Conservation (phyloP, 2,329 filamentous ascomycete species). For the Stachybotrys elegans region DNA sequence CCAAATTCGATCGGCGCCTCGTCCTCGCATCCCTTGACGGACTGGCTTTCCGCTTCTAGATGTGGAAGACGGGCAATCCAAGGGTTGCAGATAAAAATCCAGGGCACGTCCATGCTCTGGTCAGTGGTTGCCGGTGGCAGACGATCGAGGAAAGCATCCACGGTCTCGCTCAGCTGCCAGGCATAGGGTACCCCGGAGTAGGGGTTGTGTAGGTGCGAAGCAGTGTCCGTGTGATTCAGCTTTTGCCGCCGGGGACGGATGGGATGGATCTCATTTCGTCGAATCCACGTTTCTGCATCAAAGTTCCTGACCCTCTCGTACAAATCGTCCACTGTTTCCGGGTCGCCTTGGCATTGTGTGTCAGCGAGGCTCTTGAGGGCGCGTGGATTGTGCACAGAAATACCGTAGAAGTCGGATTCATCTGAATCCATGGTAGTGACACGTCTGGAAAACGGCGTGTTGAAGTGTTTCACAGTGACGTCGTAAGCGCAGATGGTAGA, state of each 20-base stretch:
- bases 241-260: slow-evolving; percentile 18
- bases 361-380: too few relatives aligned
- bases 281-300: slow-evolving; percentile 40
- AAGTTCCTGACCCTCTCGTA: slow-evolving; percentile 46
- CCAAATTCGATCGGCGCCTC: slow-evolving; percentile 42
- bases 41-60: slow-evolving; percentile 26
- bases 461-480: too few relatives aligned
- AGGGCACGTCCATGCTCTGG: slow-evolving; percentile 41
- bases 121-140: slow-evolving; percentile 62
- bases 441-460: too few relatives aligned
- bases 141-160: slow-evolving; percentile 61
- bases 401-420: slow-evolving; percentile 56
- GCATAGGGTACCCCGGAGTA: slow-evolving; percentile 50
- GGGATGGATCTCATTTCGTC: slow-evolving; percentile 18
- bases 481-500: too few relatives aligned
- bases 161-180: slow-evolving; percentile 60
- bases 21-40: slow-evolving; percentile 40
- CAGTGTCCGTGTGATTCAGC: slow-evolving; percentile 13
- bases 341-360: slow-evolving; percentile 43
- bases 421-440: slow-evolving; percentile 36
- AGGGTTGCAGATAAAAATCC: slow-evolving; percentile 72
- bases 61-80: slow-evolving; percentile 36
- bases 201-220: slow-evolving; percentile 47
- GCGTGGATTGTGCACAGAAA: too few relatives aligned
- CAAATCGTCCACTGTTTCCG: slow-evolving; percentile 40